Evolutionary conservation across 208 protist species (phyloP).

Genomic region (Leptomonas seymouri): DNA sequence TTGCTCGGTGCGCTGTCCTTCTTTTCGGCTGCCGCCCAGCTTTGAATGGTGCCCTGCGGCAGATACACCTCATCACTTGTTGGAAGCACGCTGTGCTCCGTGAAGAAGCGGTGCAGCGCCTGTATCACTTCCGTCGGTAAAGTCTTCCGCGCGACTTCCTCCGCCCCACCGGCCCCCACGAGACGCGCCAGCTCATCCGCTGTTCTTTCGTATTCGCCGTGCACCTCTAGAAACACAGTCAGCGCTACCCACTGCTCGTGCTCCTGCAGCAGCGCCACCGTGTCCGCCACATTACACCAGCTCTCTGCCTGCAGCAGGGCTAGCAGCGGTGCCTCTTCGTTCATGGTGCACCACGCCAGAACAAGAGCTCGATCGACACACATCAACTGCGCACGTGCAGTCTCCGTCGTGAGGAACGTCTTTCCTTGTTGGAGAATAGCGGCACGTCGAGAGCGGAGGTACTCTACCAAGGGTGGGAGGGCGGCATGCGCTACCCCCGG

Average conservation of each 20-base stretch:
- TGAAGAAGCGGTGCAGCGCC: constrained; percentile 13
- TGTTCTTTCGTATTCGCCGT: constrained; percentile 27
- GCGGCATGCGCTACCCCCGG: constrained; percentile 3
- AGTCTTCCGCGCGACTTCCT: no score
- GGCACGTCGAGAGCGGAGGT: constrained; percentile 26
- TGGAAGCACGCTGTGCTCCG: neutral
- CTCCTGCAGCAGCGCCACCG: constrained; percentile 36
- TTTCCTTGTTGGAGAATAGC: constrained; percentile 10
- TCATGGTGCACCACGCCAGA: constrained; percentile 36
- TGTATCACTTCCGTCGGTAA: neutral
- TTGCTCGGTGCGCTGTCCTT: no score
- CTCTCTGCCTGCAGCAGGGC: constrained; percentile 44
- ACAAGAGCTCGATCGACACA: constrained; percentile 59
- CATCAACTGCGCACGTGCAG: constrained; percentile 15
- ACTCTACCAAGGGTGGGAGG: constrained; percentile 27
- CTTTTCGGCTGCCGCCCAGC: neutral
- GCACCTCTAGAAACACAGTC: constrained; percentile 34
- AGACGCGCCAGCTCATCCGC: constrained; percentile 27
- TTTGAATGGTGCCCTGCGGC: constrained; percentile 6
- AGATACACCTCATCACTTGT: constrained; percentile 13
- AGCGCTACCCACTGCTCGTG: constrained; percentile 62
- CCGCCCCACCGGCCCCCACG: neutral
- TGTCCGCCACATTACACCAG: constrained; percentile 38
- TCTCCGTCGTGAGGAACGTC: neutral
- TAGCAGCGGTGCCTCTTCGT: constrained; percentile 52